Conservation (phyloP, 2,329 filamentous ascomycete genomes). For the Aspergillus sp. region DNA sequence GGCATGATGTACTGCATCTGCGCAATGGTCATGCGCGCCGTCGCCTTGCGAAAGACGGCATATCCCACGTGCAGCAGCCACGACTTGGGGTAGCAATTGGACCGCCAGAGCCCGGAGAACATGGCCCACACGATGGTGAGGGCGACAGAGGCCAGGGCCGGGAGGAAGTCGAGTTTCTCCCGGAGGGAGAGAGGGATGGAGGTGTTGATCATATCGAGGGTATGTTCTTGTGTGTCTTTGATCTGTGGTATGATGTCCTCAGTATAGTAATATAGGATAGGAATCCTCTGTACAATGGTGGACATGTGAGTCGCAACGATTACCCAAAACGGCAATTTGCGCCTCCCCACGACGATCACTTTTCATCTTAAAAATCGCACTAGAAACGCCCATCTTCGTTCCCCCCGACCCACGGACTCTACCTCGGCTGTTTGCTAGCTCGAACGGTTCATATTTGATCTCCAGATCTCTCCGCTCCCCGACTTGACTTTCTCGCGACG, state of each 20-base stretch:
- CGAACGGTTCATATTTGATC: too few relatives aligned
- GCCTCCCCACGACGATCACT: background rate
- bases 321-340: slow-evolving; percentile 16
- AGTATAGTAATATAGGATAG: too few relatives aligned
- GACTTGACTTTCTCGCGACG: slow-evolving; percentile 5
- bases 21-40: slow-evolving; percentile 21
- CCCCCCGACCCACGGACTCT: background rate
- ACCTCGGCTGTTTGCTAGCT: too few relatives aligned
- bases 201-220: slow-evolving; percentile 16
- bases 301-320: slow-evolving; percentile 16
- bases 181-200: slow-evolving; percentile 24
- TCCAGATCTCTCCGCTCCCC: background rate
- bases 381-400: background rate
- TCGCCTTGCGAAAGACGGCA: slow-evolving; percentile 32
- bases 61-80: slow-evolving; percentile 35
- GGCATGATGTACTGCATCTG: slow-evolving; percentile 33
- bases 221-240: slow-evolving; percentile 1
- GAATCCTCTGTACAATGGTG: too few relatives aligned
- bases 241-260: too few relatives aligned
- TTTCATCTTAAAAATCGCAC: background rate
- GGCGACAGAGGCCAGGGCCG: slow-evolving; percentile 28
- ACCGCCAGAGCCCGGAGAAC: slow-evolving; percentile 27
- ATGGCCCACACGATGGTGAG: slow-evolving; percentile 28
- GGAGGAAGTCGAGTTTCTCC: slow-evolving; percentile 34
- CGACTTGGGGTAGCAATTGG: slow-evolving; percentile 27